Evolutionary conservation across 1,284 basidiomycete genomes (phyloP).

Genomic region (Inonotus hispidus): DNA sequence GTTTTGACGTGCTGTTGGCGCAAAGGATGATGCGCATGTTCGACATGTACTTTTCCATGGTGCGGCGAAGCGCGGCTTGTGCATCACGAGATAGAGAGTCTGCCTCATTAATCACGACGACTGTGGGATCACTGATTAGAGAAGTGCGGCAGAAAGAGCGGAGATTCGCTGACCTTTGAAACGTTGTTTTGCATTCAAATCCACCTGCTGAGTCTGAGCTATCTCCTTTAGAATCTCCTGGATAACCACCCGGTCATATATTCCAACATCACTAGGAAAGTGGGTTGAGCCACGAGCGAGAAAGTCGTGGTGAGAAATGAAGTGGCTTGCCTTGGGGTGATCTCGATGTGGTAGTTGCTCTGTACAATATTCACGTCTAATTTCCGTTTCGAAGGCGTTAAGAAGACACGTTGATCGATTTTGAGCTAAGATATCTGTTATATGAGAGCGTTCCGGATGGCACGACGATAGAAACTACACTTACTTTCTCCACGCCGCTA

Average conservation of each 20-base stretch:
- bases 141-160: background rate
- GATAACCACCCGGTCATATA: conserved; percentile 92
- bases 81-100: conserved; percentile 94
- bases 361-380: conserved; percentile 97
- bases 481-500: conserved; percentile 86
- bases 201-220: conserved; percentile 98
- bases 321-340: conserved; percentile 81
- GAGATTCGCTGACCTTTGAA: conserved; percentile 75
- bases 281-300: background rate
- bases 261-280: conserved; percentile 81
- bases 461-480: conserved; percentile 16
- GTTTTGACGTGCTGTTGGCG: conserved; percentile 94
- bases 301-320: background rate
- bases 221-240: conserved; percentile 98
- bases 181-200: conserved; percentile 89
- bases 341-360: conserved; percentile 91
- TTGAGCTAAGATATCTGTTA: conserved; percentile 62
- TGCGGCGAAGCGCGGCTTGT: conserved; percentile 93
- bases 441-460: conserved; percentile 1
- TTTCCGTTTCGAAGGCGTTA: conserved; percentile 92
- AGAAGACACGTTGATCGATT: conserved; percentile 96
- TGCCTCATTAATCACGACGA: conserved; percentile 98
- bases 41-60: conserved; percentile 99
- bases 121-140: conserved; percentile 38
- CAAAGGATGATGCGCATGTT: conserved; percentile 97